Conservation (phyloP, 306 rosid species). For the Mucuna pruriens region DNA sequence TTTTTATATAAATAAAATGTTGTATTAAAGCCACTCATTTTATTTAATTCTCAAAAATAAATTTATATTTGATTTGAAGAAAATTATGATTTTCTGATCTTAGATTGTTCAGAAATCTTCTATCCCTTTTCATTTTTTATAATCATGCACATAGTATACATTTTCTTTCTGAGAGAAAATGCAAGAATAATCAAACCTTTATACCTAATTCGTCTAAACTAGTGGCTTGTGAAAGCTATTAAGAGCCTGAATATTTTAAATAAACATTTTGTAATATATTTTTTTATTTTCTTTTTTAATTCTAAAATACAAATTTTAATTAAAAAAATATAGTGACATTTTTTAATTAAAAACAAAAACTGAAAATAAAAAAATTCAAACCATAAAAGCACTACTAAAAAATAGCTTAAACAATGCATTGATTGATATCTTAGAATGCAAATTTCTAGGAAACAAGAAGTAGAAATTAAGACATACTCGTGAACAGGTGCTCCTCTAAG, state of each 20-base stretch:
- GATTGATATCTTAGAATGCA: not conserved
- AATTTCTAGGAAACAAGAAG: not conserved
- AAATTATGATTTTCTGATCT: not conserved
- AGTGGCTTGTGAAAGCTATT: not conserved
- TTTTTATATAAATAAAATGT: too few relatives aligned
- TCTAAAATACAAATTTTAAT: too few relatives aligned
- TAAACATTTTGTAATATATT: too few relatives aligned
- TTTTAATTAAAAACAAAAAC: too few relatives aligned
- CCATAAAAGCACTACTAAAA: not conserved
- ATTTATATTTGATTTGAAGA: not conserved
- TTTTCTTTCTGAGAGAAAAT: not conserved
- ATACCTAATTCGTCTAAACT: not conserved
- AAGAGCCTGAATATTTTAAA: too few relatives aligned
- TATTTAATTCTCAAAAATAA: not conserved
- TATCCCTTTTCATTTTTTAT: not conserved
- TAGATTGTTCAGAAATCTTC: not conserved
- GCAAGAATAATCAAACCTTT: not conserved
- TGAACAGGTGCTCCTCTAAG: constrained; percentile 58
- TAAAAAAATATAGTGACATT: too few relatives aligned
- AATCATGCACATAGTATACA: not conserved
- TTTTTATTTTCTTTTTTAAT: too few relatives aligned
- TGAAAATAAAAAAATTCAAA: not conserved
- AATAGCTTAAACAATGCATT: not conserved
- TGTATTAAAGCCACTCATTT: too few relatives aligned
- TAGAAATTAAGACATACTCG: constrained; percentile 35